These are phyloP conservation scores for Telfairia occidentalis DNA, from an alignment of 331 rosid genomes.

Conservation along the genomic window DNA sequence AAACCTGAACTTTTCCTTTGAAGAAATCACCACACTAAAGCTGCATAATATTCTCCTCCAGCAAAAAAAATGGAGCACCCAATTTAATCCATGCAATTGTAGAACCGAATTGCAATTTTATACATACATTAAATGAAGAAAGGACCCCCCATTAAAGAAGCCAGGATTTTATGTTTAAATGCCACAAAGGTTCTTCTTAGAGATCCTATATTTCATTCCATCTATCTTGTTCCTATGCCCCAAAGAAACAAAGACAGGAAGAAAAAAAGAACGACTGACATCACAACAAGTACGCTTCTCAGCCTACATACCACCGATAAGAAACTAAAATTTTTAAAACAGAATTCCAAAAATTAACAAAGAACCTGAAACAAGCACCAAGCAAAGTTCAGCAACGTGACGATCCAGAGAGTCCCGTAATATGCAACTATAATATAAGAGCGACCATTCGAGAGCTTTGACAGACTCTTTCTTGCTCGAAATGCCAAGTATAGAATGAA, in stretches of 20 bases:
- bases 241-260: neutral
- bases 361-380: slow-evolving; percentile 86
- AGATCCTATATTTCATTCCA: too few species aligned
- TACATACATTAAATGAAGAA: neutral
- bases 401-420: slow-evolving; percentile 43
- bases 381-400: slow-evolving; percentile 42
- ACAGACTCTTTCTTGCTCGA: slow-evolving; percentile 36
- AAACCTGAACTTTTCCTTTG: neutral
- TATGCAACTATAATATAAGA: slow-evolving; percentile 41
- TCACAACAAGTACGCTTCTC: neutral
- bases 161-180: neutral
- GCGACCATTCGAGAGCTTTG: slow-evolving; percentile 42
- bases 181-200: neutral
- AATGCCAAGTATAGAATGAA: slow-evolving; percentile 34
- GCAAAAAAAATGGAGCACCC: neutral
- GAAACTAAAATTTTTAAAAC: neutral
- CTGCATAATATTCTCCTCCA: neutral
- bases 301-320: neutral
- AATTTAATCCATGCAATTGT: neutral
- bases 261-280: neutral
- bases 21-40: neutral
- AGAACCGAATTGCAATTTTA: neutral
- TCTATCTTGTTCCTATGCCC: too few species aligned
- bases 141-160: neutral
- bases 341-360: neutral